phyloP scores from a whole-genome alignment of 495 filamentous ascomycete genomes.

The Xanthoparmelia taractica region DNA sequence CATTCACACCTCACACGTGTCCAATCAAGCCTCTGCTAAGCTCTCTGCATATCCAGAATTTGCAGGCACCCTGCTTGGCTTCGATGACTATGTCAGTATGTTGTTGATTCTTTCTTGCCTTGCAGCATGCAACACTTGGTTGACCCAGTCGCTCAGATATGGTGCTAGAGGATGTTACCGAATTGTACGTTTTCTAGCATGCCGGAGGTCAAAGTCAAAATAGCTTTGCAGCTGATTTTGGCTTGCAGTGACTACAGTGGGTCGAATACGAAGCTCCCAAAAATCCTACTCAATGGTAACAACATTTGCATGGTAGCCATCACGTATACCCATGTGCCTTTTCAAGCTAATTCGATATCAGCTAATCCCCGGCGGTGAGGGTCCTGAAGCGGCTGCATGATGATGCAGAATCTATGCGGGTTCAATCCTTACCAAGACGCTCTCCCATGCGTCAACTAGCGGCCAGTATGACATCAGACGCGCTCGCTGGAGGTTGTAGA shows the following conservation, averaged over 20 bases:
- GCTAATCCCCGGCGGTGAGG: constrained; percentile 85
- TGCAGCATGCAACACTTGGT: background rate
- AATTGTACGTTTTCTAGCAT: constrained; percentile 62
- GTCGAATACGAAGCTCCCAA: constrained; percentile 74
- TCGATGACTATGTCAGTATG: constrained; percentile 99
- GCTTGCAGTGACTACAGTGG: constrained; percentile 76
- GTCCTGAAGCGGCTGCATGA: constrained; percentile 43
- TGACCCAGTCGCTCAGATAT: constrained; percentile 59
- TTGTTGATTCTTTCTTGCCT: constrained; percentile 30
- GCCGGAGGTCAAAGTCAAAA: background rate
- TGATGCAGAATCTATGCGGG: background rate
- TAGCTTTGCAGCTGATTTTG: constrained; percentile 4
- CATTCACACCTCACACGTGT: constrained; percentile 1
- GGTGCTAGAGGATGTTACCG: constrained; percentile 94
- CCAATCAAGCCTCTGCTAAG: background rate
- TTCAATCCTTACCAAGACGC: background rate
- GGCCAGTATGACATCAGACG: background rate
- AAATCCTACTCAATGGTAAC: constrained; percentile 96
- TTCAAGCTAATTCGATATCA: constrained; percentile 28
- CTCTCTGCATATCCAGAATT: constrained; percentile 57
- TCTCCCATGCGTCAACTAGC: background rate
- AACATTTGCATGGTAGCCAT: constrained; percentile 92
- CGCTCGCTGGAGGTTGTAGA: background rate
- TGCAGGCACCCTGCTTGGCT: constrained; percentile 83
- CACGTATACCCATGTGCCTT: background rate